Evolutionary conservation across 345 rosid genomes (phyloP), one percentile per base, ranked within the genome.

Genomic region (Populus simonii): DNA sequence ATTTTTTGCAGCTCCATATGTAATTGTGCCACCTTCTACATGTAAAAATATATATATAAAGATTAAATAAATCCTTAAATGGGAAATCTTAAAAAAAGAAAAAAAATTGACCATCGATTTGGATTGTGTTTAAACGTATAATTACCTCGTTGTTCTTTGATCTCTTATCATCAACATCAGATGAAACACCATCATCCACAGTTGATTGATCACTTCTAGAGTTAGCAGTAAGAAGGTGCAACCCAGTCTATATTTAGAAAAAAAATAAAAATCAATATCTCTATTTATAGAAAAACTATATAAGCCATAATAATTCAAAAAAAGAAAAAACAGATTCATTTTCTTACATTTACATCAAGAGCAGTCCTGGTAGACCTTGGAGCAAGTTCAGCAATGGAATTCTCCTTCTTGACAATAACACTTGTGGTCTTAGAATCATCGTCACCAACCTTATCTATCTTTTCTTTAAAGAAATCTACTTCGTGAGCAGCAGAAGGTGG

Each of bases 391-490:
- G 59, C 78, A 1, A 45, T 70, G 74, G 87, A 81, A 77, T 25
- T 82, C 80, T 91, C 95, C 72, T 77, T 82, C 89, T 92, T 93
- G 82, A 90, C 87, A 18, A 51, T 78, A 62, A 86, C 85, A 25
- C 70, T 31, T 15, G 47, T 33, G 5, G 31, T 17, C 25, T 79
- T 76, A 1, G 70, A 71, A 36, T 72, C 83, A 7, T 79, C 41
- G 12, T 20, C 49, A 29, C 39, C 62, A n/a, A 43, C 76, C 77
- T 74, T 81, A 13, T 70, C 75, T 57, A 87, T 90, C 51, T 80
- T 83, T 3, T 86, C 88, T 25, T 91, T 87, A 81, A 95, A 93
- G 81, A 95, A 95, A 83, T 95, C 99, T 2, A 95, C 94, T 77
- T 90, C 99, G 33, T 85, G 85, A 22, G 85, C 85, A 49, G 79